phyloP scores from a whole-genome alignment of 23 red algal species.

The Gracilaria gracilis region DNA sequence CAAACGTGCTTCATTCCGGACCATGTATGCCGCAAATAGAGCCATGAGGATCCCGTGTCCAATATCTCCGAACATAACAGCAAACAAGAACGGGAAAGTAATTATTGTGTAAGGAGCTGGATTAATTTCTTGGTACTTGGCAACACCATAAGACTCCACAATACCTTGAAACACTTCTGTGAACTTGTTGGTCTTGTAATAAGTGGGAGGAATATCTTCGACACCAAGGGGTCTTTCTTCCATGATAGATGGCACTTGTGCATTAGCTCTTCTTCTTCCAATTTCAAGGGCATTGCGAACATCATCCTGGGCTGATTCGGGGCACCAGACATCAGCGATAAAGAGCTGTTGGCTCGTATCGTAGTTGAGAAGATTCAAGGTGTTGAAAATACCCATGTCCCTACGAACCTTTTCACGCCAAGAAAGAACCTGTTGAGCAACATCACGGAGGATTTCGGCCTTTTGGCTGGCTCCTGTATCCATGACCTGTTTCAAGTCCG shows the following conservation, averaged over 20 bases:
- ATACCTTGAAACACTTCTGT: slow-evolving; percentile 97
- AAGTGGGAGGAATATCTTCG: slow-evolving; percentile 78
- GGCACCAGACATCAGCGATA: slow-evolving; percentile 96
- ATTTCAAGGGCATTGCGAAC: slow-evolving; percentile 81
- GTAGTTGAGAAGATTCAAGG: slow-evolving; percentile 93
- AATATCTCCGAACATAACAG: slow-evolving; percentile 99
- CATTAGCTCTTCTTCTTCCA: slow-evolving; percentile 78
- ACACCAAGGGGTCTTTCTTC: slow-evolving; percentile 67
- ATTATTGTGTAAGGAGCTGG: slow-evolving; percentile 94
- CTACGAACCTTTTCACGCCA: slow-evolving; percentile 83
- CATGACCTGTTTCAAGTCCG: slow-evolving; percentile 80
- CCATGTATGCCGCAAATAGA: slow-evolving; percentile 79
- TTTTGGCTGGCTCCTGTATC: slow-evolving; percentile 69
- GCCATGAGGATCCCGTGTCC: slow-evolving; percentile 98
- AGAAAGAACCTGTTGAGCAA: slow-evolving; percentile 62
- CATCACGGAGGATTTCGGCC: slow-evolving; percentile 71
- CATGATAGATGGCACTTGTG: slow-evolving; percentile 89
- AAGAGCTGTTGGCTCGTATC: slow-evolving; percentile 91
- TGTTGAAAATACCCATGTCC: slow-evolving; percentile 95
- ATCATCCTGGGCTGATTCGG: slow-evolving; percentile 63
- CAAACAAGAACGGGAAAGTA: slow-evolving; percentile 98
- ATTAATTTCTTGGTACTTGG: slow-evolving; percentile 97
- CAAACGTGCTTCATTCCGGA: slow-evolving; percentile 75
- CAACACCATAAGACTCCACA: slow-evolving; percentile 95
- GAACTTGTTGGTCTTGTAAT: slow-evolving; percentile 96